phyloP scores from a whole-genome alignment of 257 asterid genomes.

The Plantago ovata region DNA sequence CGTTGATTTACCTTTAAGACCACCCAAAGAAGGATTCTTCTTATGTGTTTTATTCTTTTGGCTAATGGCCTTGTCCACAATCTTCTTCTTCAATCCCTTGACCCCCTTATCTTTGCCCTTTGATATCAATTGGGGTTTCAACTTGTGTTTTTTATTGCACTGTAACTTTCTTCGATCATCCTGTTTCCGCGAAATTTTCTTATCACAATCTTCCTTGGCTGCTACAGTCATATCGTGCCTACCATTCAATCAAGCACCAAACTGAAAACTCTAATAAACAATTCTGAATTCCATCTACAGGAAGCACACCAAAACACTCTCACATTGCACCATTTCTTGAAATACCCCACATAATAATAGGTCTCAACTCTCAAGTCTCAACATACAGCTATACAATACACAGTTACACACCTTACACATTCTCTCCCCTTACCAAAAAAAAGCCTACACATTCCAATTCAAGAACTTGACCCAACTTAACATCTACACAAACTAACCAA shows the following conservation, averaged over 20 bases:
- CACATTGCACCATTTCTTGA: constrained; percentile 13
- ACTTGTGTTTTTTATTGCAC: constrained; percentile 36
- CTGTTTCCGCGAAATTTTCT: constrained; percentile 26
- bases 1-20: constrained; percentile 26
- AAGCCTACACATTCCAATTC: no score
- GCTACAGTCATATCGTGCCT: constrained; percentile 50
- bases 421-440: no score
- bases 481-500: constrained; percentile 18
- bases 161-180: constrained; percentile 30
- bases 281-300: constrained; percentile 10
- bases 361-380: no score
- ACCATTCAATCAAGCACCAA: constrained; percentile 26
- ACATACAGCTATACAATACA: no score
- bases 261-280: constrained; percentile 25
- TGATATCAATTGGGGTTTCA: constrained; percentile 33
- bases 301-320: not conserved
- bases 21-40: constrained; percentile 38
- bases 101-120: constrained; percentile 34
- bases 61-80: constrained; percentile 34
- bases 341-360: no score
- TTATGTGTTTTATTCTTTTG: constrained; percentile 43
- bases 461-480: constrained; percentile 7
- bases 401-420: no score
- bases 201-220: constrained; percentile 29
- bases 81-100: constrained; percentile 39